A percentile compares a stretch with the other conserved stretches of the same genome.
These are phyloP conservation scores for Aspergillus japonicus DNA, from an alignment of 2,329 filamentous ascomycete genomes.

Conservation along the genomic window DNA sequence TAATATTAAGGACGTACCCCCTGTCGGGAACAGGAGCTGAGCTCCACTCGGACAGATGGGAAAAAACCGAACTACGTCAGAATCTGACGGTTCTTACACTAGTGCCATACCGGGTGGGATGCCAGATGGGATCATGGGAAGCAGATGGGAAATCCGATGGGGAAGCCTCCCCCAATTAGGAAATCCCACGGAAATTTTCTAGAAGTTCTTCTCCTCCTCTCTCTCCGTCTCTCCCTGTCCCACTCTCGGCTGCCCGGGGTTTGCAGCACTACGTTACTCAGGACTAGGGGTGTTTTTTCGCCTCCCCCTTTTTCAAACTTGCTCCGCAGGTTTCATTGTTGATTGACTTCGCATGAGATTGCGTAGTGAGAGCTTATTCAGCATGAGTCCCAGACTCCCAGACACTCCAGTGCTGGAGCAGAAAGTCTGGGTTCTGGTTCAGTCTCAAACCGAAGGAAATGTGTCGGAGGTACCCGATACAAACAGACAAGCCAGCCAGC, in stretches of 20 bases:
- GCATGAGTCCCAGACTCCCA: background rate
- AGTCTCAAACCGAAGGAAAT: background rate
- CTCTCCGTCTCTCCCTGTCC: constrained; percentile 8
- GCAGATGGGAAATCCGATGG: background rate
- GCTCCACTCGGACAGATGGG: constrained; percentile 21
- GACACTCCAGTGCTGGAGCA: background rate
- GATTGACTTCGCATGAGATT: background rate
- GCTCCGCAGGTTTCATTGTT: constrained; percentile 6
- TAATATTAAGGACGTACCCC: constrained; percentile 13
- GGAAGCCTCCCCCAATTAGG: constrained; percentile 15
- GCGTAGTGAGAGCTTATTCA: constrained; percentile 2
- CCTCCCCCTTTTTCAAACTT: constrained; percentile 17
- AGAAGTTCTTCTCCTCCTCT: constrained; percentile 17
- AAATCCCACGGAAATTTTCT: constrained; percentile 28
- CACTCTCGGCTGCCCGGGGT: background rate
- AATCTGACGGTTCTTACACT: constrained; percentile 16
- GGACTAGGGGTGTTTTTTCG: background rate
- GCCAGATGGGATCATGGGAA: constrained; percentile 11
- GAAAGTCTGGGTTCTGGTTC: background rate
- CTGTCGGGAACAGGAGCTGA: constrained; percentile 21
- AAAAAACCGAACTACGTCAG: constrained; percentile 20
- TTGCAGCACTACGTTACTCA: constrained; percentile 9
- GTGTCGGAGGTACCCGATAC: background rate
- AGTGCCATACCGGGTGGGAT: constrained; percentile 14
- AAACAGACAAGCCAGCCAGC: too few relatives aligned